These are phyloP conservation scores for Paraphaeosphaeria minitans DNA, from an alignment of 2,329 filamentous ascomycete species.

Conservation along the genomic window DNA sequence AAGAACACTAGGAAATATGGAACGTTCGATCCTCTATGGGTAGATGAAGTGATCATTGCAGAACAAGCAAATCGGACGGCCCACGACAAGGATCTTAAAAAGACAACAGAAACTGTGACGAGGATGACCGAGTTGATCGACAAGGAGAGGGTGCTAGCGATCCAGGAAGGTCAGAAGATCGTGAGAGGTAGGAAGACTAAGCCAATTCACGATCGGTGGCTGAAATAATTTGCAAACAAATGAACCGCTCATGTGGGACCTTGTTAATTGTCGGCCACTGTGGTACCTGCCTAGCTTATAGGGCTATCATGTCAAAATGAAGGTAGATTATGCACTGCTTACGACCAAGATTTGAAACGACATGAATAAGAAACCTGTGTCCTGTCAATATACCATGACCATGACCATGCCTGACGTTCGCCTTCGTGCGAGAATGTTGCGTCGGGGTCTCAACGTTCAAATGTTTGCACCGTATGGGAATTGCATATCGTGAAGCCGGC, in stretches of 20 bases:
- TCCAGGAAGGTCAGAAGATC: conserved; percentile 44
- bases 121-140: conserved; percentile 56
- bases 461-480: neutral
- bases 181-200: conserved; percentile 32
- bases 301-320: too few relatives aligned
- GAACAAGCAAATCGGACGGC: conserved; percentile 18
- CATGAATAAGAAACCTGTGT: too few relatives aligned
- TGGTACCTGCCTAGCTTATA: too few relatives aligned
- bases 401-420: too few relatives aligned
- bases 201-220: conserved; percentile 23
- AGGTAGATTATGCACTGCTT: too few relatives aligned
- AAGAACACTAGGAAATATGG: conserved; percentile 12
- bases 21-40: conserved; percentile 37
- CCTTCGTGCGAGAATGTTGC: too few relatives aligned
- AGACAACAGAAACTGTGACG: conserved; percentile 39
- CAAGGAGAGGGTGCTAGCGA: conserved; percentile 52
- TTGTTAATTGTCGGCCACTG: too few relatives aligned
- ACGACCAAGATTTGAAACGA: too few relatives aligned
- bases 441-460: neutral
- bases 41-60: conserved; percentile 29
- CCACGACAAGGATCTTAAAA: conserved; percentile 29
- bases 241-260: neutral
- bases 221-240: conserved; percentile 8
- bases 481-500: neutral
- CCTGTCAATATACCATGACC: too few relatives aligned